Conservation (phyloP, 1,139 yeast genomes). For the Pichia sp. region DNA sequence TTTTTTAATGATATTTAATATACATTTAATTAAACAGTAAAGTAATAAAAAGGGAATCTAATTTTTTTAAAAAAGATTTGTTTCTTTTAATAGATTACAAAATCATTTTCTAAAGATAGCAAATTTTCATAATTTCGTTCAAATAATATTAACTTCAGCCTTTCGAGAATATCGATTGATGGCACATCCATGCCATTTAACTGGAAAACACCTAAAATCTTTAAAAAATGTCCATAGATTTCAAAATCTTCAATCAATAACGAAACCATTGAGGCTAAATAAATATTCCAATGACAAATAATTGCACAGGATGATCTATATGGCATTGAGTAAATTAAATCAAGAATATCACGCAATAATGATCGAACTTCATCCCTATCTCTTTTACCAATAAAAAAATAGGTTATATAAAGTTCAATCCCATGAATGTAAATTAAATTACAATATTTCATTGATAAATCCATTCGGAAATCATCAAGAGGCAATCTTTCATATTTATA, state of each 20-base stretch:
- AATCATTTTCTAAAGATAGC: constrained; percentile 6
- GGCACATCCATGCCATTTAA: constrained; percentile 14
- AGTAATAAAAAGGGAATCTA: not conserved
- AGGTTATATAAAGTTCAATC: constrained; percentile 10
- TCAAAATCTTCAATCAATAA: constrained; percentile 8
- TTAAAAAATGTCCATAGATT: constrained; percentile 10
- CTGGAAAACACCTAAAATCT: constrained; percentile 5
- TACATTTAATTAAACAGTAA: not conserved
- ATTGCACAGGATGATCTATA: constrained; percentile 15
- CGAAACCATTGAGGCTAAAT: constrained; percentile 10
- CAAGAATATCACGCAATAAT: constrained; percentile 12
- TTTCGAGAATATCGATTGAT: constrained; percentile 9
- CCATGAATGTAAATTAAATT: constrained; percentile 10
- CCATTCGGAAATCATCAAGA: constrained; percentile 15
- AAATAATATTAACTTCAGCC: constrained; percentile 3
- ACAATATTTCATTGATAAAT: constrained; percentile 16
- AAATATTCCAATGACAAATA: constrained; percentile 14
- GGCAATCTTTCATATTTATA: constrained; percentile 7
- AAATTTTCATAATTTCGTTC: constrained; percentile 3
- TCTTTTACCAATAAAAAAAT: constrained; percentile 14
- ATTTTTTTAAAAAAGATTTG: too few relatives aligned
- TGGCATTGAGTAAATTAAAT: constrained; percentile 15
- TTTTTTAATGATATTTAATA: not conserved
- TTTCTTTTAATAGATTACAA: constrained; percentile 9
- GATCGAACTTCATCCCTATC: not conserved